Conservation (phyloP, 345 rosid genomes). For the Stellera chamaejasme region DNA sequence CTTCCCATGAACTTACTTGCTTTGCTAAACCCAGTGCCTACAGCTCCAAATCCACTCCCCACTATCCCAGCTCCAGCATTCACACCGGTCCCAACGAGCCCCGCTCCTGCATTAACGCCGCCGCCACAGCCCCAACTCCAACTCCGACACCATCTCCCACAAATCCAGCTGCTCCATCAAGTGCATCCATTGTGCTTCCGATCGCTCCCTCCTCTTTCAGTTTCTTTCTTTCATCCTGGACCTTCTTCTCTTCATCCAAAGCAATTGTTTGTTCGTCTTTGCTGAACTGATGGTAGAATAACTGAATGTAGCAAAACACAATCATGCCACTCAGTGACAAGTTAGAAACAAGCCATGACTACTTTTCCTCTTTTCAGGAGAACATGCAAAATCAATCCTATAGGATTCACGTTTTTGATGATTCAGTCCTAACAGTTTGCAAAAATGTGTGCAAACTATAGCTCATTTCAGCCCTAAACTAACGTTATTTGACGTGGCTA, state of each 20-base stretch:
- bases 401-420: too few species aligned
- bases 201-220: constrained; percentile 87
- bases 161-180: constrained; percentile 68
- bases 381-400: too few species aligned
- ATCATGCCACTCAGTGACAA: background rate
- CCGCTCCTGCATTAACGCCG: constrained; percentile 67
- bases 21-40: constrained; percentile 74
- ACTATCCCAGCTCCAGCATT: constrained; percentile 51
- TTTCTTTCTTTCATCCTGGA: constrained; percentile 67
- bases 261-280: constrained; percentile 86
- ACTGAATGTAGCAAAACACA: constrained; percentile 18
- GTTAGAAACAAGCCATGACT: background rate
- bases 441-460: too few species aligned
- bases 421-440: too few species aligned
- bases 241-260: constrained; percentile 79
- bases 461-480: too few species aligned
- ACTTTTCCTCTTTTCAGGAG: too few species aligned
- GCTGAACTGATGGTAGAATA: constrained; percentile 67
- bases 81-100: constrained; percentile 41
- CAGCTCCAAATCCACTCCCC: constrained; percentile 68
- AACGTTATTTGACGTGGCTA: too few species aligned
- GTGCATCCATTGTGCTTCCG: constrained; percentile 88
- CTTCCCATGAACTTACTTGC: constrained; percentile 87
- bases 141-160: constrained; percentile 71
- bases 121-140: constrained; percentile 70